Conservation (phyloP, 2,329 filamentous ascomycete species). For the Fonsecaea multimorphosa region DNA sequence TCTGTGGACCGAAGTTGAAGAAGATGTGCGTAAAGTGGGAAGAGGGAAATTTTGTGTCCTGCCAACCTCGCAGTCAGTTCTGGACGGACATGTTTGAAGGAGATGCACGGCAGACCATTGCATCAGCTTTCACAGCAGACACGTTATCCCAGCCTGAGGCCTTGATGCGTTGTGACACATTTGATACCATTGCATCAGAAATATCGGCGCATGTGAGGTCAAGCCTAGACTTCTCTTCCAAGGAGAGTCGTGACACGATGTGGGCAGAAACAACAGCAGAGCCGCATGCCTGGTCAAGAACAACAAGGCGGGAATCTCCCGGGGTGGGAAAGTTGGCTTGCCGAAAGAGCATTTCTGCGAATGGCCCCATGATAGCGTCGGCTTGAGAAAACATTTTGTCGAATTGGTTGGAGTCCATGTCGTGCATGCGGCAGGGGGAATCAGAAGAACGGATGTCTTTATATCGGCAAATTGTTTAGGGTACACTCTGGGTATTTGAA, state of each 20-base stretch:
- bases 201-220: conserved; percentile 27
- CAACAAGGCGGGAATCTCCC: conserved; percentile 1
- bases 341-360: conserved; percentile 17
- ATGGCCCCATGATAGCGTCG: conserved; percentile 18
- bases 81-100: neutral
- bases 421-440: neutral
- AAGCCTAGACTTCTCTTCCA: conserved; percentile 3
- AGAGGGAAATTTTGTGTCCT: conserved; percentile 22
- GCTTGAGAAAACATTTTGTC: conserved; percentile 17
- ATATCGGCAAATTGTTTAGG: neutral
- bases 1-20: conserved; percentile 27
- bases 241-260: conserved; percentile 11
- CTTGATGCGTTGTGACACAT: conserved; percentile 9
- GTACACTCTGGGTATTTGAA: neutral
- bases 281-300: conserved; percentile 26
- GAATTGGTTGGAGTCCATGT: conserved; percentile 15
- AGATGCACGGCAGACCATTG: conserved; percentile 5
- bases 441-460: neutral
- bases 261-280: conserved; percentile 10
- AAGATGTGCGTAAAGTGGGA: conserved; percentile 21
- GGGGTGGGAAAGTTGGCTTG: conserved; percentile 11
- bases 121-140: conserved; percentile 14
- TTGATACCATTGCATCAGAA: conserved; percentile 11
- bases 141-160: conserved; percentile 15
- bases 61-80: neutral